Evolutionary conservation across 805 yeast genomes (phyloP).

Genomic region (Saccharomycopsis malanga): DNA sequence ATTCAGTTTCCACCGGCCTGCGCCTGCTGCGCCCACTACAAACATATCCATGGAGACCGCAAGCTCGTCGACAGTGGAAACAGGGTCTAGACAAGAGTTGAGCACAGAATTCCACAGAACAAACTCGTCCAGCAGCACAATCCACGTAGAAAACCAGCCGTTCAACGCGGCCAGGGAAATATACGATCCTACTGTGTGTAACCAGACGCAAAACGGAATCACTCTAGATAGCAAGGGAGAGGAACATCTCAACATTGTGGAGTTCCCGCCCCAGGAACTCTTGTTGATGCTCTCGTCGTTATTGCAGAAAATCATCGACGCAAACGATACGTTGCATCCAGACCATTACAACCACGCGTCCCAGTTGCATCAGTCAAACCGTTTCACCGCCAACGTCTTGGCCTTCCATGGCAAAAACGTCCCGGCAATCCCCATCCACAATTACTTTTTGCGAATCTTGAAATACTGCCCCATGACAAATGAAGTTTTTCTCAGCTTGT

Average conservation of each 20-base stretch:
- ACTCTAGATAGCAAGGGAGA: constrained; percentile 25
- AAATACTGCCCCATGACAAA: constrained; percentile 98
- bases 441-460: constrained; percentile 81
- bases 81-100: constrained; percentile 24
- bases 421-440: constrained; percentile 90
- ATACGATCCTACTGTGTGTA: constrained; percentile 17
- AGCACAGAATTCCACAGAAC: constrained; percentile 26
- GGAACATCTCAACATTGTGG: constrained; percentile 68
- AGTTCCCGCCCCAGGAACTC: constrained; percentile 74
- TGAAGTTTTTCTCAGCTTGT: constrained; percentile 82
- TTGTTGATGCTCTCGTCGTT: constrained; percentile 80
- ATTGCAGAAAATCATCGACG: constrained; percentile 79
- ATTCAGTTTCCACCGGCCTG: constrained; percentile 30
- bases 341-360: constrained; percentile 44
- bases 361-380: constrained; percentile 30
- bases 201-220: constrained; percentile 23
- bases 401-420: constrained; percentile 95
- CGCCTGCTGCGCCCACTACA: constrained; percentile 49
- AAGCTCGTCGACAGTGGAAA: constrained; percentile 7
- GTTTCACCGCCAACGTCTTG: constrained; percentile 60
- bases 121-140: background rate
- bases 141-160: constrained; percentile 12
- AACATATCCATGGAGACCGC: constrained; percentile 38
- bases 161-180: constrained; percentile 14
- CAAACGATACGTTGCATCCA: constrained; percentile 79